Conservation (phyloP, 441 rosid species). For the Aleurites moluccanus region DNA sequence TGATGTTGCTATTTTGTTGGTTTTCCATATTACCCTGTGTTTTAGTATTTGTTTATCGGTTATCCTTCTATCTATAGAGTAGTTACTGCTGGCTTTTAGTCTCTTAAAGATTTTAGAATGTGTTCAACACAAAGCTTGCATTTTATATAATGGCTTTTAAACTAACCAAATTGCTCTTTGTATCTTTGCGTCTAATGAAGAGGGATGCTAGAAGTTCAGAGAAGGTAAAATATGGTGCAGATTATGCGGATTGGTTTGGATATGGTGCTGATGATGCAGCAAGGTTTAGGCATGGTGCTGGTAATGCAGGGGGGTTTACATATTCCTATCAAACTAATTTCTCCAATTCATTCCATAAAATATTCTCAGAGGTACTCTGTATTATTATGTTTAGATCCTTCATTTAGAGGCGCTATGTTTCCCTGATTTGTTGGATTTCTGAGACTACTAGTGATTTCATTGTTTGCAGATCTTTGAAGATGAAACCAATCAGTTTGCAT, state of each 20-base stretch:
- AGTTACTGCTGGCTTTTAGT: conserved; percentile 5
- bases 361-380: conserved; percentile 74
- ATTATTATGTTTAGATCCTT: background rate
- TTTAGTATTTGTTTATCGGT: background rate
- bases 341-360: conserved; percentile 81
- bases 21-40: background rate
- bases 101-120: background rate
- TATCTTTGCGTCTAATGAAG: conserved; percentile 34
- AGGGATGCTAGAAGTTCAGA: conserved; percentile 40
- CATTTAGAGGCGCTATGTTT: conserved; percentile 12
- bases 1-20: conserved; percentile 5
- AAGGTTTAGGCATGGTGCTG: conserved; percentile 35
- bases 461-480: conserved; percentile 73
- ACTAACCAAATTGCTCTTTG: conserved; percentile 22
- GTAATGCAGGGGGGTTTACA: conserved; percentile 53
- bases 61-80: background rate
- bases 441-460: conserved; percentile 25
- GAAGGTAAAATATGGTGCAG: conserved; percentile 43
- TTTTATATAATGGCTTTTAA: conserved; percentile 15
- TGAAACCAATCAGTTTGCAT: conserved; percentile 42
- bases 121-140: background rate
- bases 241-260: conserved; percentile 34
- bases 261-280: conserved; percentile 37
- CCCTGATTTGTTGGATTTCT: conserved; percentile 25
- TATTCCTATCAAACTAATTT: conserved; percentile 55